Evolutionary conservation across 768 basidiomycete genomes (phyloP).

Genomic region (Pleurotus sapidus): DNA sequence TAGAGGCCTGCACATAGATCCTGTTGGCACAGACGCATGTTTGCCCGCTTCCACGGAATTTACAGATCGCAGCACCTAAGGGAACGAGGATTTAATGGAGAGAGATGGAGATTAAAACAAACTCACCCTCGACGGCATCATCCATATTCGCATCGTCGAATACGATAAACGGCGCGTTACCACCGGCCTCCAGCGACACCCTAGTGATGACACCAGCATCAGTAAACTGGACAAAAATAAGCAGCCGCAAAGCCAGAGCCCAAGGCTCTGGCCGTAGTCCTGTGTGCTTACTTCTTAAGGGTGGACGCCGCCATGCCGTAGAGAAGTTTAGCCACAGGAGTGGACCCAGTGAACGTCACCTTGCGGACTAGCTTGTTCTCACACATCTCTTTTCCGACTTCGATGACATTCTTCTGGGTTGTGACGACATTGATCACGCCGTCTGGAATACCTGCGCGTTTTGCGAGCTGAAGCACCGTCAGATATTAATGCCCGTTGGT

Average conservation of each 20-base stretch:
- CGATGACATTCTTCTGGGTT: slow-evolving; percentile 77
- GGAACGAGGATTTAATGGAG: neutral
- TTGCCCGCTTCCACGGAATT: slow-evolving; percentile 81
- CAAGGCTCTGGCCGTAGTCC: too few species aligned
- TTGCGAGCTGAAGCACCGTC: slow-evolving; percentile 54
- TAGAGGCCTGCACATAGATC: slow-evolving; percentile 86
- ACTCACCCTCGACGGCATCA: slow-evolving; percentile 79
- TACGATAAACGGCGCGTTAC: slow-evolving; percentile 95
- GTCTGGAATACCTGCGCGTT: slow-evolving; percentile 89
- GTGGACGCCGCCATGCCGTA: slow-evolving; percentile 73
- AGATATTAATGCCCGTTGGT: too few species aligned
- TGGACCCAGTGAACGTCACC: slow-evolving; percentile 90
- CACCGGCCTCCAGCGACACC: slow-evolving; percentile 84
- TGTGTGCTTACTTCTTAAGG: slow-evolving; percentile 64
- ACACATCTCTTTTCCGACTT: slow-evolving; percentile 94
- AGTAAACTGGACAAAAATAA: too few species aligned
- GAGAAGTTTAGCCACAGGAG: slow-evolving; percentile 73
- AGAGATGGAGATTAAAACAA: slow-evolving; percentile 2
- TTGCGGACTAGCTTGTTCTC: slow-evolving; percentile 85
- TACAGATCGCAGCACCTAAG: slow-evolving; percentile 67
- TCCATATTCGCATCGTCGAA: slow-evolving; percentile 96
- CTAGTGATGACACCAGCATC: slow-evolving; percentile 31
- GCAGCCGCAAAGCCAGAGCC: too few species aligned
- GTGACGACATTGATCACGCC: slow-evolving; percentile 96
- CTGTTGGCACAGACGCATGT: slow-evolving; percentile 89